Conservation (phyloP, 257 asterid species). For the Ballota nigra region DNA sequence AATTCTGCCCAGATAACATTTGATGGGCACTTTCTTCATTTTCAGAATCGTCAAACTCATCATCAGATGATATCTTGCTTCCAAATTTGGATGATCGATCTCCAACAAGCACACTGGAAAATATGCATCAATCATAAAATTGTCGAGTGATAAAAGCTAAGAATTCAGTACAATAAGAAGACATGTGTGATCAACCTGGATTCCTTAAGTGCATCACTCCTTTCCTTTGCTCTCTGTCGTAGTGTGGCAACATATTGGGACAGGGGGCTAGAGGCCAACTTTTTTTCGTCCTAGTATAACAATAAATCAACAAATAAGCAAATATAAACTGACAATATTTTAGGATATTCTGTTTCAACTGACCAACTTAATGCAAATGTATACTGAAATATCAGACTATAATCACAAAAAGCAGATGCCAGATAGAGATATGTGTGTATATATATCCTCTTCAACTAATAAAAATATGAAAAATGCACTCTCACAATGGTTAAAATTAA, state of each 20-base stretch:
- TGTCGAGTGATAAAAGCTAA: not conserved
- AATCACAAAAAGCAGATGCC: not conserved
- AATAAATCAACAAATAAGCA: not conserved
- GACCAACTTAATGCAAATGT: not conserved
- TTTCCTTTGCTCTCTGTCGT: constrained; percentile 68
- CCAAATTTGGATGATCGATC: constrained; percentile 49
- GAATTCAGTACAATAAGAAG: not conserved
- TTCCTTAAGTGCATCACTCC: constrained; percentile 60
- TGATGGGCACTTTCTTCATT: constrained; percentile 38
- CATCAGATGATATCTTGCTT: constrained; percentile 43
- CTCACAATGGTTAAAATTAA: not conserved
- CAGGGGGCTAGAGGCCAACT: constrained; percentile 63
- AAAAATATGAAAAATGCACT: not conserved
- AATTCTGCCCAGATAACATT: constrained; percentile 45
- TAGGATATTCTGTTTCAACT: not conserved
- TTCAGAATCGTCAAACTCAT: constrained; percentile 48
- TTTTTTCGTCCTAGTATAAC: constrained; percentile 57
- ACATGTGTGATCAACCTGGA: constrained; percentile 51
- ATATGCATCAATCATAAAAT: not conserved
- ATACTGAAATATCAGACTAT: not conserved
- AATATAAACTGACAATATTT: not conserved
- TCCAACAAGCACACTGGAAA: constrained; percentile 65
- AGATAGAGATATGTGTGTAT: not conserved
- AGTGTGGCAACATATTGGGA: constrained; percentile 54
- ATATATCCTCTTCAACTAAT: not conserved